These are phyloP conservation scores for Excoecaria agallocha DNA, from an alignment of 345 rosid genomes.

Conservation along the genomic window DNA sequence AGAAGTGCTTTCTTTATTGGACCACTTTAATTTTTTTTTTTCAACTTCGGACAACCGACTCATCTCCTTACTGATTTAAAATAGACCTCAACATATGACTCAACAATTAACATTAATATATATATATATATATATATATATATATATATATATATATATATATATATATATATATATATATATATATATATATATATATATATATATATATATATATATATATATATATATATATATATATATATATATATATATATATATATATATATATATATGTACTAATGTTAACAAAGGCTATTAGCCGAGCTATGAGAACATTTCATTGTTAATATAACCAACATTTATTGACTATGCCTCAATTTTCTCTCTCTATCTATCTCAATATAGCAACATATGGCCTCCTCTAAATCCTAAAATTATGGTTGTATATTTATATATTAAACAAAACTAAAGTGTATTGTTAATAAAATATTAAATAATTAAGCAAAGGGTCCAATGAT, in stretches of 20 bases:
- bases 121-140: no score
- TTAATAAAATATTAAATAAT: constrained; percentile 21
- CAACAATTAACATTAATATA: no score
- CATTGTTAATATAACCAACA: background rate
- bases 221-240: no score
- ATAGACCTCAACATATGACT: background rate
- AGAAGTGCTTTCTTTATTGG: constrained; percentile 18
- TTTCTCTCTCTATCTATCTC: background rate
- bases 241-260: no score
- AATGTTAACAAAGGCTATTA: no score
- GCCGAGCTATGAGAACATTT: constrained; percentile 1
- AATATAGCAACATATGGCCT: constrained; percentile 27
- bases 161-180: no score
- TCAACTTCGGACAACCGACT: constrained; percentile 9
- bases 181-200: no score
- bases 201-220: no score
- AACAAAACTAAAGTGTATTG: constrained; percentile 13
- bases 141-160: no score
- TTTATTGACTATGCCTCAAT: no score
- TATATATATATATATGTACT: no score
- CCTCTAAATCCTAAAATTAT: constrained; percentile 12
- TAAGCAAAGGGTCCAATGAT: constrained; percentile 41
- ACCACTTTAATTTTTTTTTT: constrained; percentile 15
- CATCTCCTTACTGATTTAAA: background rate
- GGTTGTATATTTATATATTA: constrained; percentile 4